Base-by-base conservation (phyloP, 345 rosid genomes). In the Lepidium didymum region DNA sequence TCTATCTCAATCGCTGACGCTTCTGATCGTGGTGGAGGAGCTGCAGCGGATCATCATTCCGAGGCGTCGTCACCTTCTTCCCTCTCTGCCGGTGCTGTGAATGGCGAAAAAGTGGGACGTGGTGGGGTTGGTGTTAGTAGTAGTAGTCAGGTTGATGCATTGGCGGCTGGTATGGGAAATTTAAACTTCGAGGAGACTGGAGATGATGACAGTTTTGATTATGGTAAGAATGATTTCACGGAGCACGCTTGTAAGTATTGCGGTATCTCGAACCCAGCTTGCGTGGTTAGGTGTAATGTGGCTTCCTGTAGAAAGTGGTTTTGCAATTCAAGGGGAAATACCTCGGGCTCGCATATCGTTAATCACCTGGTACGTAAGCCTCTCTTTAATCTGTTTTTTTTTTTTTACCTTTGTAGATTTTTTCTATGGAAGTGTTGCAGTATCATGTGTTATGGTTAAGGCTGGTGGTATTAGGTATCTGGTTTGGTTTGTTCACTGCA, bases 221-320 rank as follows among this genome's bases (percentile, higher is more conserved):
- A 79, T 57, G 96, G 92, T 10, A 85, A 86, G 78, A 90, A 85
- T 36, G 85, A 86, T 83, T 87, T 89, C 64, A 86, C 86, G 5
- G 99, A 95, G 84, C 96, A 91, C 50, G 94, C 99, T 0, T 95
- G 99, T 62, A 79, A 90, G 72, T 95, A 95, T 78, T 95, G 99
- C 43, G 99, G 99, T 35, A 96, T 91, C 70, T 85, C 99, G 13
- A 95, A 95, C 64, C 99, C 99, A 4, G 92, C 99, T 5, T 95
- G 99, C 44, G 99, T 95, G 36, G 99, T 87, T 34, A 81, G 99
- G 75, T 95, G 99, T 56, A 95, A 95, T 72, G 96, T 91, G 57
- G 96, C 99, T 9, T 95, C 99, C 0, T 95, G 99, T 71, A 80
- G 99, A 55, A 95, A 95, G 79, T 95, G 99, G 99, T 95, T 95